Evolutionary conservation across 73 alveolate genomes (phyloP).

Genomic region (Tetrahymena malaccensis): DNA sequence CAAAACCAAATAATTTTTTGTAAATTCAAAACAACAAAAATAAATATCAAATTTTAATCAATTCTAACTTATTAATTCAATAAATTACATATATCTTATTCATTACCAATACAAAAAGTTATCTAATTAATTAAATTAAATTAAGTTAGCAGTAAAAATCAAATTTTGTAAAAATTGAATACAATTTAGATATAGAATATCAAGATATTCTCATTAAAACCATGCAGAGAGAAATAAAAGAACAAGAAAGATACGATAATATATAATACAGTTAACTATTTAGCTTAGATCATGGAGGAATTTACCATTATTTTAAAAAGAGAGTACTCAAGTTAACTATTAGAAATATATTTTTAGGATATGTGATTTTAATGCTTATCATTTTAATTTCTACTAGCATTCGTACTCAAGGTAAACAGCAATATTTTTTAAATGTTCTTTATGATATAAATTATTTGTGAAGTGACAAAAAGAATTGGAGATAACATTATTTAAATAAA

Average conservation of each 20-base stretch:
- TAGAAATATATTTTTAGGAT: neutral
- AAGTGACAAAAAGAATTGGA: neutral
- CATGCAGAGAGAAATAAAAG: neutral
- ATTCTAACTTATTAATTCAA: neutral
- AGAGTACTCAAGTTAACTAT: neutral
- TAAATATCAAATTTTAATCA: neutral
- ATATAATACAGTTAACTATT: neutral
- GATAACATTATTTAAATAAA: neutral
- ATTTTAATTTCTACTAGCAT: neutral
- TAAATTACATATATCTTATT: neutral
- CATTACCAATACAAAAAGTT: neutral
- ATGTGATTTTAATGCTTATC: neutral
- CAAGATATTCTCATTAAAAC: neutral
- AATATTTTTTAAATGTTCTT: neutral
- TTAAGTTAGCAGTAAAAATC: neutral
- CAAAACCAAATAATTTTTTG: neutral
- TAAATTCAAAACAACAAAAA: neutral
- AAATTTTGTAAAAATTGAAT: too few relatives aligned
- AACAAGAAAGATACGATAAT: neutral
- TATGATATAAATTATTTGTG: neutral
- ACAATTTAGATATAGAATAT: neutral
- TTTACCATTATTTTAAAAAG: neutral
- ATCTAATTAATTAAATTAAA: neutral
- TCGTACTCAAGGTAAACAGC: neutral
- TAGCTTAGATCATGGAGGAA: neutral